Conservation (phyloP, 441 rosid genomes). For the Gossypium armourianum region DNA sequence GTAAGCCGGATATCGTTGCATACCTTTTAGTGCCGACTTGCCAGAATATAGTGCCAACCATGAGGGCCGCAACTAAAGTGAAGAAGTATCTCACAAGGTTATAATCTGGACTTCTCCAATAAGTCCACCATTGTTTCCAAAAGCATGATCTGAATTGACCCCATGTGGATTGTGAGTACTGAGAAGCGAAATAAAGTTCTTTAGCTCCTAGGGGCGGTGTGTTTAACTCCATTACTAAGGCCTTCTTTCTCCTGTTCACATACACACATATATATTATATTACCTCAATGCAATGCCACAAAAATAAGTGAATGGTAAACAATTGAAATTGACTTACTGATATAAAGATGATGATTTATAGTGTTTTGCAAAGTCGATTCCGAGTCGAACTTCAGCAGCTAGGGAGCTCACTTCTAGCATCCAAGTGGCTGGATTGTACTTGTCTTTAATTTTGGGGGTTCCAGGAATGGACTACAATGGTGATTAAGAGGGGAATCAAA, state of each 20-base stretch:
- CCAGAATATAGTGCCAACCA: constrained; percentile 72
- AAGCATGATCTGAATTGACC: constrained; percentile 82
- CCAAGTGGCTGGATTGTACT: constrained; percentile 70
- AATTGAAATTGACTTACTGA: constrained; percentile 36
- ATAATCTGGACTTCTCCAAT: constrained; percentile 92
- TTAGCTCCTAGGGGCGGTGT: constrained; percentile 46
- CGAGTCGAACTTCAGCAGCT: constrained; percentile 45
- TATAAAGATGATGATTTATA: constrained; percentile 40
- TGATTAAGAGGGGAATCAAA: neutral
- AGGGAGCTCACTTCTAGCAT: constrained; percentile 65
- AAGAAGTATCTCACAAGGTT: constrained; percentile 58
- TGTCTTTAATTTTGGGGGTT: constrained; percentile 45
- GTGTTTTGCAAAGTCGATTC: constrained; percentile 50
- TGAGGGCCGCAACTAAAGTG: constrained; percentile 48
- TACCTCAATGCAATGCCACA: neutral
- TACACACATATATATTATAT: neutral
- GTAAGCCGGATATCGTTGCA: neutral
- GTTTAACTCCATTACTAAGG: constrained; percentile 53
- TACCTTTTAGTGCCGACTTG: constrained; percentile 53
- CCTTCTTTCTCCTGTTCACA: constrained; percentile 52
- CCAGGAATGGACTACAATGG: constrained; percentile 42
- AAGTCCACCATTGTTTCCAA: constrained; percentile 83
- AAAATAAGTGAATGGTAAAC: neutral
- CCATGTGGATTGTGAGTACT: constrained; percentile 42
- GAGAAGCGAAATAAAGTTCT: constrained; percentile 50